These are phyloP conservation scores for Pseudocohnilembus persalinus DNA, from an alignment of 169 alveolate species.

Conservation along the genomic window DNA sequence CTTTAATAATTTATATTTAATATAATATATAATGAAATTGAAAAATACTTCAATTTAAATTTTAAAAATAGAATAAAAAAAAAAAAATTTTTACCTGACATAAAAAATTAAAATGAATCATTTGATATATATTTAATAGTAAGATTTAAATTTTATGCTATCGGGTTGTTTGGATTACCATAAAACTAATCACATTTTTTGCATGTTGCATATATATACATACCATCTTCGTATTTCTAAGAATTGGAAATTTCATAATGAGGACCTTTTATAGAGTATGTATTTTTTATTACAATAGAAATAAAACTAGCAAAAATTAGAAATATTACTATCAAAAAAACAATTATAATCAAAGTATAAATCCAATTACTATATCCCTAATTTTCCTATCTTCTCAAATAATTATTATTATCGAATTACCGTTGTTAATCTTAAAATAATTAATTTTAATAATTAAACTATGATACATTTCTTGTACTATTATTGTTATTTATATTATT, in stretches of 20 bases:
- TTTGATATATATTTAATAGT: neutral
- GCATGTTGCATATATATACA: neutral
- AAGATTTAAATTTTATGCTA: neutral
- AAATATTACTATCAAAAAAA: neutral
- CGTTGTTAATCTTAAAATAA: too few relatives aligned
- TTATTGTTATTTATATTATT: too few relatives aligned
- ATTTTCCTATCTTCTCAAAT: neutral
- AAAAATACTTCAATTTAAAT: too few relatives aligned
- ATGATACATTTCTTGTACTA: too few relatives aligned
- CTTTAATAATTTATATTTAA: too few relatives aligned
- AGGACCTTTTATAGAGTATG: neutral
- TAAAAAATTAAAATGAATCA: neutral
- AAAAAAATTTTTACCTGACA: too few relatives aligned
- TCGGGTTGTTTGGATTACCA: neutral
- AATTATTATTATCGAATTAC: too few relatives aligned
- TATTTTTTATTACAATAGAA: neutral
- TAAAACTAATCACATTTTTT: neutral
- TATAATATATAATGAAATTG: too few relatives aligned
- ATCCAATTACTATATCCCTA: neutral
- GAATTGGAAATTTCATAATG: neutral
- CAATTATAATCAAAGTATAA: too few relatives aligned
- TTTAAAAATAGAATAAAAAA: too few relatives aligned
- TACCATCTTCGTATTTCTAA: neutral
- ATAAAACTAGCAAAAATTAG: neutral
- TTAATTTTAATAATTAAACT: too few relatives aligned